Conservation (phyloP, 257 asterid species). For the Capsicum baccatum region DNA sequence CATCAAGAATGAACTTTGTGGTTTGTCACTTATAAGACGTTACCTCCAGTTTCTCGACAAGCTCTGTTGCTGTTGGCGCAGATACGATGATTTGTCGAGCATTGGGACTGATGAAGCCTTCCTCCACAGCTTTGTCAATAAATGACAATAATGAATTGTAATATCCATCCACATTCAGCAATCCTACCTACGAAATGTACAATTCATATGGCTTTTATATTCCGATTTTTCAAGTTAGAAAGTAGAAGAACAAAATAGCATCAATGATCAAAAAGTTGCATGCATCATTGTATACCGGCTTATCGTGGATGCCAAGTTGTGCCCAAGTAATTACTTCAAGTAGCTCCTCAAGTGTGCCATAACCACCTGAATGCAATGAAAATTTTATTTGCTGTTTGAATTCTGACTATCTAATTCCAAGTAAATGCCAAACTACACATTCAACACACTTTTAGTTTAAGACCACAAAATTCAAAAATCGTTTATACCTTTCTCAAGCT, state of each 20-base stretch:
- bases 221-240: background rate
- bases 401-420: background rate
- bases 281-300: constrained; percentile 63
- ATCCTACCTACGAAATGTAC: constrained; percentile 67
- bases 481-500: no score
- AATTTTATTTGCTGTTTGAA: background rate
- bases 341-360: constrained; percentile 96
- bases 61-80: constrained; percentile 83
- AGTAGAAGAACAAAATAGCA: background rate
- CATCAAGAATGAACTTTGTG: background rate
- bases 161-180: constrained; percentile 92
- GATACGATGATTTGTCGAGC: constrained; percentile 93
- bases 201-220: background rate
- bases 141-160: constrained; percentile 79
- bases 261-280: background rate
- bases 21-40: background rate
- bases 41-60: constrained; percentile 92
- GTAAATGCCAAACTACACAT: background rate
- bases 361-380: constrained; percentile 69
- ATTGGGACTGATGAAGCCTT: constrained; percentile 79
- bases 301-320: constrained; percentile 96
- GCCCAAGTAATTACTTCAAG: constrained; percentile 99
- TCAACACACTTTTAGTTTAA: no score
- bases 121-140: constrained; percentile 92
- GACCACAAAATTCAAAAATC: no score